Evolutionary conservation across 2,329 filamentous ascomycete species (phyloP), one percentile per base, ranked within the genome.

Genomic region (Lachnellula suecica): DNA sequence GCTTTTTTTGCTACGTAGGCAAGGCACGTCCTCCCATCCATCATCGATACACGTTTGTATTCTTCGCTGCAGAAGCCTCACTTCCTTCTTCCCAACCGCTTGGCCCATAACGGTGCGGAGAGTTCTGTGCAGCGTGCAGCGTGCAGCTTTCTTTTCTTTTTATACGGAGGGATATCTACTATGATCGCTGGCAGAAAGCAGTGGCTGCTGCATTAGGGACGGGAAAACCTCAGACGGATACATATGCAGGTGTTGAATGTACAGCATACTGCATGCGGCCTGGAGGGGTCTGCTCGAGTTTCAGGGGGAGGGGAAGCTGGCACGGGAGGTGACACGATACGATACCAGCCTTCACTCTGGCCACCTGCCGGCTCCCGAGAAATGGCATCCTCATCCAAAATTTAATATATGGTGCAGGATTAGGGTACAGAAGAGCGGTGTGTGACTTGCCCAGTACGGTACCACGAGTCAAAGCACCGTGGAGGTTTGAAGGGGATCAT

Each of bases 371-470:
- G 37, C 31, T 49, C 31, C 45, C 45, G 51, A 52, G 13, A 22
- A 19, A 29, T n/a, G 13, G 37, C 20, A 40, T 40, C 15, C 11
- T 15, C 2, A 40, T 9, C 20, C n/a, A 15, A 22, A 10, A 3
- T 42, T 9, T 19, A 42, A 13, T 9, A 24, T 25, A 13, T 22
- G 17, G 41, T 15, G n/a, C n/a, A 37, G 38, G 44, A 47, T 29
- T 2, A 17, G 19, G 34, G 45, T 23, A 44, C 45, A 34, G 41
- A 47, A 49, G 35, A 49, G 51, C 51, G 51, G 51, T 53, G 51
- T 49, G 47, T 31, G 23, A 23, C 13, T n/a, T 25, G 13, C 25
- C 17, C n/a, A 44, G 22, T 10, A n/a, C n/a, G n/a, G n/a, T 34
- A n/a, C 31, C 31, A 15, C 20, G 24, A 40, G 45, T 52, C 50